Base-by-base conservation (phyloP, 1,139 yeast genomes). In the Waltiozyma solani region DNA sequence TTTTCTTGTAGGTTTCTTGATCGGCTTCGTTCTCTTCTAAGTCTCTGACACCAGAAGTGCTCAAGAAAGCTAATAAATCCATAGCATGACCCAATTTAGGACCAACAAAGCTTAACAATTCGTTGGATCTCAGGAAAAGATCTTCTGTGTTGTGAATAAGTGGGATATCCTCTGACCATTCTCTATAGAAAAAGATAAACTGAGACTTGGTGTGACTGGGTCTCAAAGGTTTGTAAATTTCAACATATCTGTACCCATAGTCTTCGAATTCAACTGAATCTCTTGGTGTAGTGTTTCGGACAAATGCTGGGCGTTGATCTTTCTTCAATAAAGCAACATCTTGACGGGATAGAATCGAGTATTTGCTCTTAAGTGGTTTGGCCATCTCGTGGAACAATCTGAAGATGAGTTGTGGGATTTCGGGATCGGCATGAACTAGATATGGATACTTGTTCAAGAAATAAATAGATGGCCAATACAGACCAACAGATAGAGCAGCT, bases 371-470 rank as follows among this genome's bases (percentile, higher is more conserved):
- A 24, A 79, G 63, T 2, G 85, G 82, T 0, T 62, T 53, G 5
- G 86, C 62, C 44, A 72, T 63, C 6, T 62, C 56, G 17, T 70
- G 69, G 40, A 77, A 63, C n/a, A 81, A 44, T 35, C 79, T 53
- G 29, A 63, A 49, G 24, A 83, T 59, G 25, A 74, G 57, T n/a
- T 58, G 62, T 0, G 75, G 64, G 9, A 79, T 56, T 12, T 70
- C 76, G 1, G 68, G 67, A 45, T 76, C 78, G 1, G 80, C 63
- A 34, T 70, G 63, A 1, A 80, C 74, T 36, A 86, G 58, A 44
- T 66, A 74, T 8, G 95, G 94, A 50, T 73, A 75, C 43, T 70
- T 69, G 2, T 76, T 62, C 6, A 87, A 61, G 4, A 86, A 64
- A 49, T 61, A 76, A 6, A 83, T 47, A 0, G 86, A 65, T 2